A percentile compares a stretch with the other conserved stretches of the same genome.
phyloP scores from a whole-genome alignment of 148 eudicot species.

The Rhododendron molle region DNA sequence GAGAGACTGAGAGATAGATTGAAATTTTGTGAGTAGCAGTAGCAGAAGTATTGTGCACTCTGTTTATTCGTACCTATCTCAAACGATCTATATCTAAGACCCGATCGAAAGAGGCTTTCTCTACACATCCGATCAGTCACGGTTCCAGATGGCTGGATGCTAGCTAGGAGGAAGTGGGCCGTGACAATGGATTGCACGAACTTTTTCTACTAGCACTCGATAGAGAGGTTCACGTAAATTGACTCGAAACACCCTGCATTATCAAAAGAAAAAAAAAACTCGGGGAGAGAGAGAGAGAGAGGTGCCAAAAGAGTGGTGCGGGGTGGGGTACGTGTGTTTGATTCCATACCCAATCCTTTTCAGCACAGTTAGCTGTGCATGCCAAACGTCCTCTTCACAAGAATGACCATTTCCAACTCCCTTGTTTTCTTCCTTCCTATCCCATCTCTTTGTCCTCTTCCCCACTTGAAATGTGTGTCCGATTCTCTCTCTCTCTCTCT shows the following conservation, averaged over 20 bases:
- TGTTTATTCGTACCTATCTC: too few relatives aligned
- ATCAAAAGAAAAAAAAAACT: too few relatives aligned
- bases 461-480: conserved; percentile 54
- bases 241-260: rapidly evolving
- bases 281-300: background rate
- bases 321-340: background rate
- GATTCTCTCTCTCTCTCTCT: conserved; percentile 11
- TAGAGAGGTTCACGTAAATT: background rate
- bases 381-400: conserved; percentile 41
- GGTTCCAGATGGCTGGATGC: too few relatives aligned
- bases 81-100: too few relatives aligned
- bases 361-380: conserved; percentile 18
- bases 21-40: too few relatives aligned
- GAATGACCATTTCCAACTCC: conserved; percentile 49
- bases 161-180: too few relatives aligned
- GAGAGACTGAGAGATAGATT: too few relatives aligned
- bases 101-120: too few relatives aligned
- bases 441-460: conserved; percentile 47
- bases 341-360: conserved; percentile 24
- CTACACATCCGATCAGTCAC: background rate
- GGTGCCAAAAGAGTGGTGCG: background rate
- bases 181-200: conserved; percentile 17
- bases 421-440: conserved; percentile 21
- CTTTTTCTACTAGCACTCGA: background rate
- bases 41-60: too few relatives aligned